phyloP scores from a whole-genome alignment of 129 eudicot species.

The Ambrosia artemisiifolia region DNA sequence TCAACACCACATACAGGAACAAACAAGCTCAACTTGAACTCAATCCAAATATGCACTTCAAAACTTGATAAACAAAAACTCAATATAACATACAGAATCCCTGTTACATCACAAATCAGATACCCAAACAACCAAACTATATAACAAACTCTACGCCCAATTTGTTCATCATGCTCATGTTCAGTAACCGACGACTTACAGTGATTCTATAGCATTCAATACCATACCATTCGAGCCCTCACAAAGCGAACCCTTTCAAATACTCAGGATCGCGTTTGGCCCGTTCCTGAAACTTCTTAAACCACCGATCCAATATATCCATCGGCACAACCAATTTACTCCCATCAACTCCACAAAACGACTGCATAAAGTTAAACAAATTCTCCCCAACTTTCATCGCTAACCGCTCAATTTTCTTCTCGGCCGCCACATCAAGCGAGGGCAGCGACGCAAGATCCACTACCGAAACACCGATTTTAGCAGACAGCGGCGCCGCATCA shows the following conservation, averaged over 20 bases:
- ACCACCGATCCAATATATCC: slow-evolving; percentile 98
- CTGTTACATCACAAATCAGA: neutral
- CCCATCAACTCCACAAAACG: slow-evolving; percentile 96
- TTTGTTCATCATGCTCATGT: neutral
- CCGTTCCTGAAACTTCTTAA: slow-evolving; percentile 93
- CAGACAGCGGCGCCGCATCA: slow-evolving; percentile 56
- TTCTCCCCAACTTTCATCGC: slow-evolving; percentile 95
- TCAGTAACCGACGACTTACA: neutral
- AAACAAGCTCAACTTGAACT: no score
- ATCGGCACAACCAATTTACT: slow-evolving; percentile 81
- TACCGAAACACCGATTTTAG: slow-evolving; percentile 86
- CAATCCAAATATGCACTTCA: no score
- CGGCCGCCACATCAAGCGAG: slow-evolving; percentile 86
- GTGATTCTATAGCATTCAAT: neutral
- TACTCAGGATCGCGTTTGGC: slow-evolving; percentile 93
- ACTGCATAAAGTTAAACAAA: slow-evolving; percentile 95
- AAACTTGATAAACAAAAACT: no score
- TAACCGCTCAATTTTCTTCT: slow-evolving; percentile 67
- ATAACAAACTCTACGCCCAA: neutral
- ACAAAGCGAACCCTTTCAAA: slow-evolving; percentile 80
- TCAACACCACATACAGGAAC: no score
- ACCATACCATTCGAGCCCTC: no score
- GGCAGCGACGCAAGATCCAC: slow-evolving; percentile 65
- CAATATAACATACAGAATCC: no score
- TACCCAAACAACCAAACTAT: neutral